A percentile compares a stretch with the other conserved stretches of the same genome.
Evolutionary conservation across 176 grass and related monocot species (phyloP).

Genomic region (Carex cristatella): DNA sequence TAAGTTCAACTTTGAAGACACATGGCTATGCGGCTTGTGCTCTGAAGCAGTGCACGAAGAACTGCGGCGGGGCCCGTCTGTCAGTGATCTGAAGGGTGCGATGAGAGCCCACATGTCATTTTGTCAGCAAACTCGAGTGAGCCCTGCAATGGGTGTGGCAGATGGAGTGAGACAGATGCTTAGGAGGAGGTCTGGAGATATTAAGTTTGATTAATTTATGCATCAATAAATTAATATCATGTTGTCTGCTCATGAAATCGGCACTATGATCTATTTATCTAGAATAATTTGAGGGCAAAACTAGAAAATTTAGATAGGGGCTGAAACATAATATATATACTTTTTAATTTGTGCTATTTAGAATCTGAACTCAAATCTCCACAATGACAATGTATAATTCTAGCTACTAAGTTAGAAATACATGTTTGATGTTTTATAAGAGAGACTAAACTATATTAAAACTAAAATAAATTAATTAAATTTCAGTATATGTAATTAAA

Average conservation of each 20-base stretch:
- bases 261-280: not conserved
- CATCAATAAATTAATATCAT: not conserved
- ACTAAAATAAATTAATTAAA: no score
- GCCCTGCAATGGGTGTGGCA: constrained; percentile 40
- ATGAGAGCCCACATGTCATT: constrained; percentile 46
- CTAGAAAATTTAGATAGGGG: no score
- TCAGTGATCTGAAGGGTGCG: constrained; percentile 34
- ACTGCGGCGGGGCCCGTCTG: constrained; percentile 13
- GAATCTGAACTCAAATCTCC: no score
- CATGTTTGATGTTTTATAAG: no score
- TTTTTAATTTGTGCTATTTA: no score
- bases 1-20: constrained; percentile 50
- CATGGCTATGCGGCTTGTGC: constrained; percentile 63
- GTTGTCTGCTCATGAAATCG: not conserved
- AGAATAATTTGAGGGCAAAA: not conserved
- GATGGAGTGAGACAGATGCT: constrained; percentile 75
- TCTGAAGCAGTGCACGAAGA: constrained; percentile 49
- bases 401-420: no score
- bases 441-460: no score
- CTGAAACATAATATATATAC: no score
- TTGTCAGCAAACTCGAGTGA: constrained; percentile 42
- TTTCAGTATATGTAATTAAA: no score
- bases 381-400: no score
- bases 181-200: constrained; percentile 31
- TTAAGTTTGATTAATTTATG: not conserved